Evolutionary conservation across 129 eudicot species (phyloP).

Genomic region (Flaveria brownii): DNA sequence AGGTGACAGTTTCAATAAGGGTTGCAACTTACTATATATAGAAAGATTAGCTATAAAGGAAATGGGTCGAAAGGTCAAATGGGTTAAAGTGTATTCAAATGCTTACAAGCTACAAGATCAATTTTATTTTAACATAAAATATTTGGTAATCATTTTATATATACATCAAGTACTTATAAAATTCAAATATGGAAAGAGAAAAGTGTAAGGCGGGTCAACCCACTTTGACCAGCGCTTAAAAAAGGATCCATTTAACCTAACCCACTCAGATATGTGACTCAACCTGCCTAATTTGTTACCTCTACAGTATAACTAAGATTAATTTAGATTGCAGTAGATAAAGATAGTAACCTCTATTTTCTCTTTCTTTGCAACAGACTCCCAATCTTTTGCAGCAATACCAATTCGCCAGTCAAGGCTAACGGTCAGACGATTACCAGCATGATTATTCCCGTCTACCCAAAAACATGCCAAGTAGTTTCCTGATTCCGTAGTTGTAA

Average conservation of each 20-base stretch:
- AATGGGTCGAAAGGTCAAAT: neutral
- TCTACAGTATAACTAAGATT: neutral
- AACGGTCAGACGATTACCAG: constrained; percentile 44
- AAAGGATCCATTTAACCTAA: neutral
- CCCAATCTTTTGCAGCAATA: constrained; percentile 95
- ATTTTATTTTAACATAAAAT: neutral
- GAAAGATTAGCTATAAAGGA: neutral
- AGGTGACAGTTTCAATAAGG: neutral
- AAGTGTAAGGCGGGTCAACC: neutral
- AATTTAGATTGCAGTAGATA: neutral
- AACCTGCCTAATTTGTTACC: neutral
- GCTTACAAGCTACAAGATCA: neutral
- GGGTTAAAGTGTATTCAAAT: neutral
- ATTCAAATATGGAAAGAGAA: neutral
- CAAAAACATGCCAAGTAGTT: constrained; percentile 83
- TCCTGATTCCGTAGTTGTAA: constrained; percentile 78
- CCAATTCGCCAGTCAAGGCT: constrained; percentile 92
- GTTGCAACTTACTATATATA: neutral
- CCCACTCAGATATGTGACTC: neutral
- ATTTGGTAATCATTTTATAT: neutral
- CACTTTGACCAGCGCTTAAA: neutral
- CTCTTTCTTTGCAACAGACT: constrained; percentile 92
- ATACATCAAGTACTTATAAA: neutral
- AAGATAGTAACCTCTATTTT: constrained; percentile 59
- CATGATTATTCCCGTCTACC: constrained; percentile 50